Evolutionary conservation across 1,284 basidiomycete genomes (phyloP).

Genomic region (Sphagnurus paluster): DNA sequence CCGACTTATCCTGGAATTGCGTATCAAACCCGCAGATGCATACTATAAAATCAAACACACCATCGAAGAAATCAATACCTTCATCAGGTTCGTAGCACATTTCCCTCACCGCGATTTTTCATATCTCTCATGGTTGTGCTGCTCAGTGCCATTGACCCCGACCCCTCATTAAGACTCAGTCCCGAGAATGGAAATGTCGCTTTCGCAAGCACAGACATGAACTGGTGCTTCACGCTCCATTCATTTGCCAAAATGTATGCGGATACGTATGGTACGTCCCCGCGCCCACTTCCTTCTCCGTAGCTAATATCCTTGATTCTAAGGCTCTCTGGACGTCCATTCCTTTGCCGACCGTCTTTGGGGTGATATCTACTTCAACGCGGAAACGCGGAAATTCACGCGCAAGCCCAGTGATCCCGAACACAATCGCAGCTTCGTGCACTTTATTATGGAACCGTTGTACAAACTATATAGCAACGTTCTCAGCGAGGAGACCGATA

Average conservation of each 20-base stretch:
- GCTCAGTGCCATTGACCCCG: slow-evolving; percentile 85
- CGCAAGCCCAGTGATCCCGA: slow-evolving; percentile 84
- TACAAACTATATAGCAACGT: slow-evolving; percentile 98
- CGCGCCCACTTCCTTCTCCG: not conserved
- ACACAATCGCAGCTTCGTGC: slow-evolving; percentile 86
- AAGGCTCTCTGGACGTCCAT: slow-evolving; percentile 63
- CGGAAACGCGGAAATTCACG: slow-evolving; percentile 84
- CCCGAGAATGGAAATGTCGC: slow-evolving; percentile 97
- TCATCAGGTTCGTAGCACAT: slow-evolving; percentile 67
- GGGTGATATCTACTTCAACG: slow-evolving; percentile 97
- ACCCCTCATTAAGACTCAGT: slow-evolving; percentile 85
- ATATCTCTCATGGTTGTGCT: not conserved
- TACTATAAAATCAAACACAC: slow-evolving; percentile 99
- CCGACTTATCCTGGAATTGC: slow-evolving; percentile 92
- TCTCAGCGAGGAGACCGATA: slow-evolving; percentile 87
- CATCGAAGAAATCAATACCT: slow-evolving; percentile 96
- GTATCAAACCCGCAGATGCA: slow-evolving; percentile 93
- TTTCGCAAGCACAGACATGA: slow-evolving; percentile 96
- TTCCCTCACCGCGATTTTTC: not conserved
- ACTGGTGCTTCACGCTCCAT: slow-evolving; percentile 94
- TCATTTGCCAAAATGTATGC: slow-evolving; percentile 98
- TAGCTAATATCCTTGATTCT: slow-evolving; percentile 1
- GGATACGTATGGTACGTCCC: slow-evolving; percentile 77
- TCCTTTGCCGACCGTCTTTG: slow-evolving; percentile 87
- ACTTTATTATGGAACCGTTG: slow-evolving; percentile 95